Conservation (phyloP, 805 yeast species). For the Spathaspora boniae region DNA sequence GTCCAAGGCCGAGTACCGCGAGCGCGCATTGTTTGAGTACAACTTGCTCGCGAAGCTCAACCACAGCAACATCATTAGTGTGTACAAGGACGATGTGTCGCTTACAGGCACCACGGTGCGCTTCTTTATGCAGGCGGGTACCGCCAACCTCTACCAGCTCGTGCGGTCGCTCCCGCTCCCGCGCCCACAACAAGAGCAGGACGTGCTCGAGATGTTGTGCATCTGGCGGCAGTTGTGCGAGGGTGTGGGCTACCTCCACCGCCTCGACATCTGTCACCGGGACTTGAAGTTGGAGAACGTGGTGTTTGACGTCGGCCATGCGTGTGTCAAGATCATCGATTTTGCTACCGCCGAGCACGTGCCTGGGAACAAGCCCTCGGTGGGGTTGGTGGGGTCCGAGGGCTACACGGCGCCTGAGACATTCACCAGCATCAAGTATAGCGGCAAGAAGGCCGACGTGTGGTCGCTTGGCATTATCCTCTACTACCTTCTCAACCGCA, state of each 20-base stretch:
- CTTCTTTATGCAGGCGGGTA: slow-evolving; percentile 34
- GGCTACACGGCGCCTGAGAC: slow-evolving; percentile 49
- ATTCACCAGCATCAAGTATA: slow-evolving; percentile 30
- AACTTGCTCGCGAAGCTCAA: slow-evolving; percentile 21
- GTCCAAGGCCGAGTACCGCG: slow-evolving; percentile 33
- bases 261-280: slow-evolving; percentile 39
- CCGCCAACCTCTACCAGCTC: slow-evolving; percentile 15
- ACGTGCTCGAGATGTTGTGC: slow-evolving; percentile 18
- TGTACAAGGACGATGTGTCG: slow-evolving; percentile 25
- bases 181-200: background rate
- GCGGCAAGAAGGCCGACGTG: slow-evolving; percentile 40
- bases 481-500: slow-evolving; percentile 23
- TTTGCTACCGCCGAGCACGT: slow-evolving; percentile 27
- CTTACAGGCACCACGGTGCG: slow-evolving; percentile 18
- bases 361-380: slow-evolving; percentile 14
- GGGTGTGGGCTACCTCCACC: slow-evolving; percentile 40
- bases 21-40: slow-evolving; percentile 38
- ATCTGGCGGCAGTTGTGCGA: slow-evolving; percentile 40
- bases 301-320: slow-evolving; percentile 24
- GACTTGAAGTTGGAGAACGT: slow-evolving; percentile 50
- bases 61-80: slow-evolving; percentile 35
- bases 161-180: slow-evolving; percentile 6
- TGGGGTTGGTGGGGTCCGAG: slow-evolving; percentile 49
- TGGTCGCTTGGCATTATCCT: slow-evolving; percentile 51
- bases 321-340: slow-evolving; percentile 44